Evolutionary conservation across 176 grass and related monocot species (phyloP), one percentile per base, ranked within the genome.

Genomic region (Alloteropsis semialata): DNA sequence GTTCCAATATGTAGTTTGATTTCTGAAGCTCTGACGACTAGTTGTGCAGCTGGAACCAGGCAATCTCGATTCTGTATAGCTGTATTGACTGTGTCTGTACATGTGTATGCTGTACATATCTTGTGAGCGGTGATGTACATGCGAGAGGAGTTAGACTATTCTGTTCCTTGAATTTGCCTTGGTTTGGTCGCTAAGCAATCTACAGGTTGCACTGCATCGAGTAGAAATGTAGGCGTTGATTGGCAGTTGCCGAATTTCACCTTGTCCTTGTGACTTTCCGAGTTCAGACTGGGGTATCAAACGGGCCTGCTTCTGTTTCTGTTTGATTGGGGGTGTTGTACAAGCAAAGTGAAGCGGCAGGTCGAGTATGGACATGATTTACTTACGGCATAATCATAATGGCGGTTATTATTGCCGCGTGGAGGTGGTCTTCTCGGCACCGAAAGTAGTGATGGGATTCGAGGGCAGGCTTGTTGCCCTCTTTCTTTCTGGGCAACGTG

Each of bases 141-240:
- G 77, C 17, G 32, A 16, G 54, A 42, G 34, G 19, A 15, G 46
- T 24, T 62, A 24, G 53, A 51, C 24, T 25, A 30, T 44, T 34
- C 37, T 15, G 7, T 68, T 68, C 27, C 25, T 45, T 15, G 13
- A 44, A 28, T 22, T 41, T 74, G 46, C 34, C 76, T 81, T 65
- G 77, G 46, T 74, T 81, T 87, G 69, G 16, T 81, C 27, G 76
- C 57, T 27, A 80, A 80, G 68, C 57, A 87, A 81, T 45, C 24
- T 74, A 72, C 44, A 32, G 32, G n/a, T 8, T 76, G 8, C 76
- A 16, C 48, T 14, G 34, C 63, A 49, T 28, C 22, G 16, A 62
- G 74, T 37, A 72, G 27, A 50, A 34, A 32, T 45, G 66, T 27
- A 49, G 16, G 15, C 22, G 9, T n/a, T 33, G 37, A 71, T 82